phyloP scores from a whole-genome alignment of 495 filamentous ascomycete genomes.

The Penicillium coprophilum region DNA sequence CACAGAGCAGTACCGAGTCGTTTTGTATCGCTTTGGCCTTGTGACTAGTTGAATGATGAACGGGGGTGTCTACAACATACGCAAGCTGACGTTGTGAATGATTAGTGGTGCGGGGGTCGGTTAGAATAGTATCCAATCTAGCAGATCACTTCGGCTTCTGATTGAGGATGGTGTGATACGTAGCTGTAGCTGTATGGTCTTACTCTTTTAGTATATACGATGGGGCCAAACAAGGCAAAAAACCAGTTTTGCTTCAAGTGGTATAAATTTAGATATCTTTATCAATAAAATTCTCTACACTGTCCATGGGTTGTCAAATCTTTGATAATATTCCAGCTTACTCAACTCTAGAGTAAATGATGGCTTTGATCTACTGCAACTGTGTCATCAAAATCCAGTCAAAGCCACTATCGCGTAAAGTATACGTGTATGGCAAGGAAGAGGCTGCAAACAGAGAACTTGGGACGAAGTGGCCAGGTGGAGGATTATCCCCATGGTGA shows the following conservation, averaged over 20 bases:
- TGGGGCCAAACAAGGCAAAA: neutral
- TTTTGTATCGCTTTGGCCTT: neutral
- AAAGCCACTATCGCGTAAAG: neutral
- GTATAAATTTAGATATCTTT: neutral
- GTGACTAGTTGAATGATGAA: neutral
- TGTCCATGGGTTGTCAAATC: neutral
- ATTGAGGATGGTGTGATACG: neutral
- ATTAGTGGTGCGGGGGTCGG: neutral
- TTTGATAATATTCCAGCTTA: neutral
- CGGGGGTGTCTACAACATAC: neutral
- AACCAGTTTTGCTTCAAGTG: neutral
- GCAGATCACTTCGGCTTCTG: neutral
- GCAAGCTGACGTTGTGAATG: neutral
- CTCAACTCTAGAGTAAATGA: neutral
- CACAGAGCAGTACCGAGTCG: neutral
- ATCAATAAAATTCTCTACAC: neutral
- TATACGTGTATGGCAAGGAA: neutral
- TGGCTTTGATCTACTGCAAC: neutral
- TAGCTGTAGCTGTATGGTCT: neutral
- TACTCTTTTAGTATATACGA: neutral
- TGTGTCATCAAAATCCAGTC: neutral
- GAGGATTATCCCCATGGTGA: neutral
- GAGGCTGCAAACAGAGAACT: neutral
- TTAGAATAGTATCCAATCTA: neutral
- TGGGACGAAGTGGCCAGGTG: slow-evolving; percentile 11